Base-by-base conservation (phyloP, 2,329 filamentous ascomycete species). In the Fusarium fracticaudum region DNA sequence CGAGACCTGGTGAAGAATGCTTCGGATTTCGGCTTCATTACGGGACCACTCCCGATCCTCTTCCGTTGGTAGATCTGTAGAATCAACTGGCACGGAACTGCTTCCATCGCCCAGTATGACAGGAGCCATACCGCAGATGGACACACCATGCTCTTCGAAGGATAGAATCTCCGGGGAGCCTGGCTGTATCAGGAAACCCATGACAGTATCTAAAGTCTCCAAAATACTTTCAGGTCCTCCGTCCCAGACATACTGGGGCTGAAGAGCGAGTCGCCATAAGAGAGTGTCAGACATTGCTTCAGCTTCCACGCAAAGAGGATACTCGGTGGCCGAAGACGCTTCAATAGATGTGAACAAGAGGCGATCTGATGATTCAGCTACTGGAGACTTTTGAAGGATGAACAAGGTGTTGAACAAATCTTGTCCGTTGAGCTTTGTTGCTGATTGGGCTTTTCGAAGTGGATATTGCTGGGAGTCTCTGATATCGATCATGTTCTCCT, bases 221-320 rank as follows among this genome's bases (percentile, higher is more conserved):
- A 96, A 79, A 5, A 97, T 80, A 1, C 80, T 75, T 1, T 85
- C 69, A 0, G 88, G 85, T 15, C 87, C 87, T 0, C 79, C 65
- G 2, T 80, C 73, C 18, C 87, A 85, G 11, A 91, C 81, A 17
- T 89, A 87, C 2, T 83, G 83, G 3, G 87, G 85, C 76, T 94
- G 91, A 71, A 91, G 92, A 9, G 94, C 94, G 24, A 91, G 87
- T 18, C 93, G 91, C 92, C 95, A 96, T 1, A 90, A 71, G 3
- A 97, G 79, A 0, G 82, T 77, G 24, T 88, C 82, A 1, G 82
- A 84, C 0, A 88, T 80, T 11, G 89, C 82, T 79, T 97, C 94
- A 80, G 96, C 90, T 82, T 98, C 95, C 5, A 94, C 88, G 76
- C 94, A 96, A 8, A 97, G 83, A 0, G 94, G 92, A 80, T 95